Conservation (phyloP, 2,329 filamentous ascomycete species). For the Chalaropsis ovoidea region DNA sequence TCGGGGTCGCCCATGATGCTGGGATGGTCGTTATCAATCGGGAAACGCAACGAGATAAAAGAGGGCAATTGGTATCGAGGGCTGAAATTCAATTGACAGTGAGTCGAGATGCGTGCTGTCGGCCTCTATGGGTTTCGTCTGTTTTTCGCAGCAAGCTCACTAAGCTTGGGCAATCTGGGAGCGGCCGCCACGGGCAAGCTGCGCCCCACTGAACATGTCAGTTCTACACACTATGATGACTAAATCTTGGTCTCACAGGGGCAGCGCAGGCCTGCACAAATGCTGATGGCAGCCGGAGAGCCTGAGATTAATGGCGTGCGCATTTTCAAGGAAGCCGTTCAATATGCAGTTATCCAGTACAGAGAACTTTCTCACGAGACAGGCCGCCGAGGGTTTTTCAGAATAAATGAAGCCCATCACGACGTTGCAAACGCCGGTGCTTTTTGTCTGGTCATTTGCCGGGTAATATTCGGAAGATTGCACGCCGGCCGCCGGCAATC, state of each 20-base stretch:
- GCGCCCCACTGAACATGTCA: conserved; percentile 9
- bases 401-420: neutral
- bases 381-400: too few relatives aligned
- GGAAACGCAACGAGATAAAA: neutral
- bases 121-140: neutral
- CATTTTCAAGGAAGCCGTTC: neutral
- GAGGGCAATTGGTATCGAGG: neutral
- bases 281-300: neutral
- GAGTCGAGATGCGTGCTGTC: neutral
- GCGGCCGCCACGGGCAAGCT: neutral
- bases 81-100: neutral
- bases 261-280: neutral
- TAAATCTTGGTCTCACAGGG: neutral
- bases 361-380: too few relatives aligned
- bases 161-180: neutral
- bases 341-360: neutral
- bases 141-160: conserved; percentile 5
- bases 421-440: too few relatives aligned
- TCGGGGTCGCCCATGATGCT: conserved; percentile 22
- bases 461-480: neutral
- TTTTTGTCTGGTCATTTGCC: neutral
- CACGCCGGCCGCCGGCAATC: neutral
- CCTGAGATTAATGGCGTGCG: neutral
- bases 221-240: conserved; percentile 5
- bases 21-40: neutral